These are phyloP conservation scores for Clohesyomyces aquaticus DNA, from an alignment of 495 filamentous ascomycete species.

Conservation along the genomic window DNA sequence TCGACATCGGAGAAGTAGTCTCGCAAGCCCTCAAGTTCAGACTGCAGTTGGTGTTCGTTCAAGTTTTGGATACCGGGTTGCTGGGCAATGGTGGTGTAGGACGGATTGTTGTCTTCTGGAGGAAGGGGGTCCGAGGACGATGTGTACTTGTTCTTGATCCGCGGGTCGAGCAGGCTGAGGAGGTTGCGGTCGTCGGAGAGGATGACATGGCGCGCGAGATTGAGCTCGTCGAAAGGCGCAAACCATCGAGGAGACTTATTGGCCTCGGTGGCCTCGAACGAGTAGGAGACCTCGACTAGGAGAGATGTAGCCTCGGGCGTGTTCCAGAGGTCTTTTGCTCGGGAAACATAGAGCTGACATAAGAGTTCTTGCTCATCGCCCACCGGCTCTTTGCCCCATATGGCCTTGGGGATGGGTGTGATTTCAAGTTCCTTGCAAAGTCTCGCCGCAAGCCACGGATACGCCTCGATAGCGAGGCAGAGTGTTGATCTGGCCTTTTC, in stretches of 20 bases:
- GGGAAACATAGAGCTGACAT: conserved; percentile 75
- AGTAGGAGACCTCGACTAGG: conserved; percentile 66
- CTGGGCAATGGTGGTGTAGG: conserved; percentile 40
- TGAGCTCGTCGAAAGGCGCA: conserved; percentile 58
- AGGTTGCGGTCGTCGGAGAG: conserved; percentile 71
- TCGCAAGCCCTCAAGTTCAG: conserved; percentile 16
- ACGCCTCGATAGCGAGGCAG: conserved; percentile 64
- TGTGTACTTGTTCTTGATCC: conserved; percentile 56
- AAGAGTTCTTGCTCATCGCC: conserved; percentile 72
- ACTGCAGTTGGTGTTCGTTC: conserved; percentile 9
- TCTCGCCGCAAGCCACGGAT: conserved; percentile 79
- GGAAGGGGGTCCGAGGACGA: conserved; percentile 74
- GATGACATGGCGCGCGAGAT: conserved; percentile 71
- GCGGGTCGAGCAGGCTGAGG: conserved; percentile 62
- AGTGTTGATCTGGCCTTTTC: conserved; percentile 66
- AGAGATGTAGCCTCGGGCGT: conserved; percentile 71
- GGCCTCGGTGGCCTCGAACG: conserved; percentile 51
- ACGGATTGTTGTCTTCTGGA: conserved; percentile 52
- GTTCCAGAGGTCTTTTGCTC: conserved; percentile 89
- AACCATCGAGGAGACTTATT: conserved; percentile 47
- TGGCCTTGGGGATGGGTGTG: conserved; percentile 67
- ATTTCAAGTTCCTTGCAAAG: conserved; percentile 78
- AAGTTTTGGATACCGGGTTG: background rate
- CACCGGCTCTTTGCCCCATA: conserved; percentile 79
- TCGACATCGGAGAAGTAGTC: conserved; percentile 23